phyloP scores from a whole-genome alignment of 148 eudicot species.

The Nyssa sinensis region DNA sequence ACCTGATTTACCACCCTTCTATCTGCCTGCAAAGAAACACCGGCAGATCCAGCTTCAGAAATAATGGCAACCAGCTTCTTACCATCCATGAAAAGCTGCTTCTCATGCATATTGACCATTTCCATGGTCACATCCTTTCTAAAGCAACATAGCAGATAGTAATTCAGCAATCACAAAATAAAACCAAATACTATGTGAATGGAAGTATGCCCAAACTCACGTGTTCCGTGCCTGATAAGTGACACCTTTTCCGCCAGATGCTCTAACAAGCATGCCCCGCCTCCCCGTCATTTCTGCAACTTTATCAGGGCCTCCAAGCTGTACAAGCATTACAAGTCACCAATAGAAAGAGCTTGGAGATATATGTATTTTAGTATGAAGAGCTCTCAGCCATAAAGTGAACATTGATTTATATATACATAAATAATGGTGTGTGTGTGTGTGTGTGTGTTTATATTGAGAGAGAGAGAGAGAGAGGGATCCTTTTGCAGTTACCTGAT shows the following conservation, averaged over 20 bases:
- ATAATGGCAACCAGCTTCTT: slow-evolving; percentile 86
- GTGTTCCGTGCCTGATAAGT: slow-evolving; percentile 91
- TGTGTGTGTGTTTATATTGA: background rate
- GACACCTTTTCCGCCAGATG: slow-evolving; percentile 90
- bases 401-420: background rate
- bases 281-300: slow-evolving; percentile 98
- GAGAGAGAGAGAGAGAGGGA: background rate
- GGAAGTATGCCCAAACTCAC: slow-evolving; percentile 47
- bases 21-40: slow-evolving; percentile 98
- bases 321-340: slow-evolving; percentile 24
- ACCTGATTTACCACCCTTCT: slow-evolving; percentile 97
- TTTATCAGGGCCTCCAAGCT: slow-evolving; percentile 98
- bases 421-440: background rate
- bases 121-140: slow-evolving; percentile 96
- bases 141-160: slow-evolving; percentile 22
- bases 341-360: background rate
- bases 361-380: background rate
- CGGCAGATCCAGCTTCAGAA: slow-evolving; percentile 99
- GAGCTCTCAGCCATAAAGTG: background rate
- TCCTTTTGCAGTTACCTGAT: slow-evolving; percentile 55
- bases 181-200: background rate
- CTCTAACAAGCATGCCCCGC: slow-evolving; percentile 89
- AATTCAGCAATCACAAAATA: slow-evolving; percentile 7
- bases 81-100: slow-evolving; percentile 90
- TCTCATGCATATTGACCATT: slow-evolving; percentile 99